Conservation (phyloP, 192 early-diverging fungal species). For the Phlyctochytrium arcticum region DNA sequence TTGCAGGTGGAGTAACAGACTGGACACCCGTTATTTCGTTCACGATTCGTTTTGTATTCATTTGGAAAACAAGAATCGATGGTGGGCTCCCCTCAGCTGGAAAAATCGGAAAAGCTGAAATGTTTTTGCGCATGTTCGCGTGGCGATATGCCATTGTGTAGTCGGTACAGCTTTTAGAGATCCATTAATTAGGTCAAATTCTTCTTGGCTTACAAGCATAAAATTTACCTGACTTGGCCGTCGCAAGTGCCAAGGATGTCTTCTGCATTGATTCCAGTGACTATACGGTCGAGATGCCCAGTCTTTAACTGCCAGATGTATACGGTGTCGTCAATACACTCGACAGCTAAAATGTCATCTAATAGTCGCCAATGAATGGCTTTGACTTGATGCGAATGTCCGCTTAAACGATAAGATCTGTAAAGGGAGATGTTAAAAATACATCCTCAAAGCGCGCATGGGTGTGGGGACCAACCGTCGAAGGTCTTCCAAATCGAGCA, state of each 20-base stretch:
- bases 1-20: conserved; percentile 7
- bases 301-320: conserved; percentile 84
- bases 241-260: conserved; percentile 59
- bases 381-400: conserved; percentile 49
- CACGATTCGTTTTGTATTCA: conserved; percentile 52
- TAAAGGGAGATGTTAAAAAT: not conserved
- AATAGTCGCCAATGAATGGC: conserved; percentile 62
- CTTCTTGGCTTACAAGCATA: not conserved
- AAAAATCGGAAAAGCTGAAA: conserved; percentile 36
- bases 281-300: conserved; percentile 62
- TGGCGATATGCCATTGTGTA: conserved; percentile 26
- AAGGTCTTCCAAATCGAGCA: conserved; percentile 72
- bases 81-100: conserved; percentile 17
- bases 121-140: conserved; percentile 28
- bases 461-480: conserved; percentile 45
- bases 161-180: conserved; percentile 25
- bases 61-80: conserved; percentile 17
- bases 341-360: conserved; percentile 65
- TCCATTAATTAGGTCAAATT: conserved; percentile 17
- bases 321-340: conserved; percentile 56
- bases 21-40: conserved; percentile 45
- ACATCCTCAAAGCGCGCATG: not conserved
- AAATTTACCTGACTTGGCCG: conserved; percentile 41
- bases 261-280: conserved; percentile 28
- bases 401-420: conserved; percentile 54